These are phyloP conservation scores for Lactarius tabidus DNA, from an alignment of 768 basidiomycete species.

Conservation along the genomic window DNA sequence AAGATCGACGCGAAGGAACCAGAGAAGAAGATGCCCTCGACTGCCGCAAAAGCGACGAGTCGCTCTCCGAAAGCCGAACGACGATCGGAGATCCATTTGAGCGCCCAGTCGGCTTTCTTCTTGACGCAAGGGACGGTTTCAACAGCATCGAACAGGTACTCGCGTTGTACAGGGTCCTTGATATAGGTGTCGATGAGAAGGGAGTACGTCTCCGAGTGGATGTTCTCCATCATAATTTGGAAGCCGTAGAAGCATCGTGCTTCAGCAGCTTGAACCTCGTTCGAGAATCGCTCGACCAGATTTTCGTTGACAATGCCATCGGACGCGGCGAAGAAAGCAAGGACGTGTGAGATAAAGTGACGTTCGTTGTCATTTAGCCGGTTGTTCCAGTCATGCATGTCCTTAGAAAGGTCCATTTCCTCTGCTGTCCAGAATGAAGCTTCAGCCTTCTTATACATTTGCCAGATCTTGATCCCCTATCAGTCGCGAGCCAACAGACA, in stretches of 20 bases:
- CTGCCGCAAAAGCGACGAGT: constrained; percentile 89
- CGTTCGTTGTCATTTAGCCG: constrained; percentile 78
- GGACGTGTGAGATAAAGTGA: constrained; percentile 86
- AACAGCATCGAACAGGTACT: constrained; percentile 85
- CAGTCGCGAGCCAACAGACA: not conserved
- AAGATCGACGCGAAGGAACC: constrained; percentile 92
- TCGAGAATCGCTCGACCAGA: constrained; percentile 87
- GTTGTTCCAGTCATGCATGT: constrained; percentile 79
- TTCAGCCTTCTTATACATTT: constrained; percentile 92
- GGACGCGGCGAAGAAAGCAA: constrained; percentile 95
- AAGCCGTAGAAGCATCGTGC: constrained; percentile 97
- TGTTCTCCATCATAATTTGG: constrained; percentile 99
- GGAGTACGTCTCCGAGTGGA: constrained; percentile 96
- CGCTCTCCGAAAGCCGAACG: constrained; percentile 82
- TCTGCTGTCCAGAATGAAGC: constrained; percentile 94
- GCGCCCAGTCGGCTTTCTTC: constrained; percentile 93
- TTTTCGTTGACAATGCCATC: constrained; percentile 98
- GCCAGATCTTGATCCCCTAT: constrained; percentile 61
- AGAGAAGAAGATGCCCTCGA: constrained; percentile 96
- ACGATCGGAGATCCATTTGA: constrained; percentile 85
- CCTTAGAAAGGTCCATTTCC: constrained; percentile 87
- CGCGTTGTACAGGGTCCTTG: constrained; percentile 69
- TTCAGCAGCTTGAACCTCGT: constrained; percentile 88
- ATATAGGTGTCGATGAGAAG: constrained; percentile 95
- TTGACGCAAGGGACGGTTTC: constrained; percentile 92